Base-by-base conservation (phyloP, 78 protist genomes). In the Cavenderia fasciculata region DNA sequence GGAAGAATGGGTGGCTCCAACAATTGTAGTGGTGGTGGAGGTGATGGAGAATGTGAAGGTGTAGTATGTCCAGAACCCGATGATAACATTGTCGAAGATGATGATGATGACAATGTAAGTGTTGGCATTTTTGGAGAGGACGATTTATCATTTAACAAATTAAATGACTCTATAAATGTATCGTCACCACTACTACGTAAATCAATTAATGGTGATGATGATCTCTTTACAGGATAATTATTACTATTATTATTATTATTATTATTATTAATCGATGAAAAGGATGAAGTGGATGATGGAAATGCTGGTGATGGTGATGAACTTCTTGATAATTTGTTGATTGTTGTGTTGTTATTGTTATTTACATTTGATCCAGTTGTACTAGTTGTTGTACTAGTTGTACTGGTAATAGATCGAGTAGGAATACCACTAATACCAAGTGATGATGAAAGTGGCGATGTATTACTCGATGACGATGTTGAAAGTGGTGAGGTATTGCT, bases 1-100 rank as follows among this genome's bases (percentile, higher is more conserved):
- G 56, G 10, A 29, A 33, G n/a, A 34, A 52, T 56, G 38, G 68
- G 25, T 41, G 23, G 31, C 59, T 41, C 40, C 61, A 74, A 25
- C 38, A 27, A 34, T 23, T 65, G 25, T 31, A 23, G 49, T 44
- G 31, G 41, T 40, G 36, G 59, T 6, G 57, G 41, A 19, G 69
- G 69, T 16, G 41, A 62, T 59, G 2, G 86, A 41, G 19, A 62
- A n/a, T 40, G 85, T 16, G n/a, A 59, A 25, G 23, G 54, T 74
- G 59, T 59, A 18, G 69, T 10, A 31, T 61, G n/a, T 7, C 40
- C 57, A 29, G 51, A 31, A 36, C 18, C 23, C 23, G 54, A 41
- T 19, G 33, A 52, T 29, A 65, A 51, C 7, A 49, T 47, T 79
- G 76, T 52, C 66, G 38, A 19, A 16, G 65, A 21, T 23, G 68